These are phyloP conservation scores for Geotrichum aggregatum DNA, from an alignment of 1,139 yeast genomes.

Conservation along the genomic window DNA sequence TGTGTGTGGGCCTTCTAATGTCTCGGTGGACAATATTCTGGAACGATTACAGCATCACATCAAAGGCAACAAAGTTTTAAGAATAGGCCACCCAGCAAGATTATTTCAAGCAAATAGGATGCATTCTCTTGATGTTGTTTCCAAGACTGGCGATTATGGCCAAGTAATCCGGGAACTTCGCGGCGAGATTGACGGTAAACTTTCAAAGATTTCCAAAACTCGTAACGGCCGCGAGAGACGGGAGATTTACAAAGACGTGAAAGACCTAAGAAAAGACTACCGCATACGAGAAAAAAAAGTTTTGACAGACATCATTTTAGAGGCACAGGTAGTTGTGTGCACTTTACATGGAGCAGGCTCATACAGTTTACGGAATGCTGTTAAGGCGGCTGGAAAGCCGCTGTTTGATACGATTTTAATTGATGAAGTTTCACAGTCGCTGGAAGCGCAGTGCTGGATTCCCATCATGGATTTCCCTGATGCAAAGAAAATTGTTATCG, in stretches of 20 bases:
- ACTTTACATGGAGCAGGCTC: constrained; percentile 89
- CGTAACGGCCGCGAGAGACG: constrained; percentile 62
- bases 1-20: constrained; percentile 93
- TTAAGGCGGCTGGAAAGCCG: constrained; percentile 34
- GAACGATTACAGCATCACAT: constrained; percentile 61
- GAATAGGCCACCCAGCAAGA: constrained; percentile 94
- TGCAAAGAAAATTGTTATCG: constrained; percentile 55
- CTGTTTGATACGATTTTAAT: constrained; percentile 79
- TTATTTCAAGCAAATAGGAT: constrained; percentile 57
- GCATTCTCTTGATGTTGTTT: constrained; percentile 73
- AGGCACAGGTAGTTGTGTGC: constrained; percentile 66
- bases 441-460: constrained; percentile 97
- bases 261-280: constrained; percentile 64
- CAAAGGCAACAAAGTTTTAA: constrained; percentile 54
- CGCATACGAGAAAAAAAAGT: constrained; percentile 62
- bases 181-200: constrained; percentile 60
- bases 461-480: constrained; percentile 69
- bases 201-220: constrained; percentile 59
- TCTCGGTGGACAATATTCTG: constrained; percentile 87
- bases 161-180: constrained; percentile 64
- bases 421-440: constrained; percentile 91
- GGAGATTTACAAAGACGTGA: constrained; percentile 65
- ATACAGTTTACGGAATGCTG: constrained; percentile 54
- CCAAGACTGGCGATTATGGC: constrained; percentile 59
- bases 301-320: constrained; percentile 53